Percentiles rank a stretch among this genome's conserved stretches.
Conservation (phyloP, 2,329 filamentous ascomycete genomes). For the Myriangium duriaei region DNA sequence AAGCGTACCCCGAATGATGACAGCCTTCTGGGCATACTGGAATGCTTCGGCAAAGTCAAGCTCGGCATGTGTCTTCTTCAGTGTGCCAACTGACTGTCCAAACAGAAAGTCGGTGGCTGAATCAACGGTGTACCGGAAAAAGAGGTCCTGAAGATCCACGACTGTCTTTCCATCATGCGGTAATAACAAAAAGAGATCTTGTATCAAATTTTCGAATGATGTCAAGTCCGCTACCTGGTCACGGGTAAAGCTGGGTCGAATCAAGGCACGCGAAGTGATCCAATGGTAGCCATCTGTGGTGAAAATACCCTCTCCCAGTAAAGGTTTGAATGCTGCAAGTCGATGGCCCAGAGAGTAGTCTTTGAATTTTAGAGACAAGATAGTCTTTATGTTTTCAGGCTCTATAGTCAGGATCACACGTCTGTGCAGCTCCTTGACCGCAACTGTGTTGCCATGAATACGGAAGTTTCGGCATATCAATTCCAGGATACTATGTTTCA, state of each 20-base stretch:
- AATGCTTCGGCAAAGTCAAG: conserved; percentile 23
- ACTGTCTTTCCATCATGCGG: conserved; percentile 39
- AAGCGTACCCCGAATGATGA: conserved; percentile 11
- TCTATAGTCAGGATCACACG: conserved; percentile 30
- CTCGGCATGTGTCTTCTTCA: conserved; percentile 7
- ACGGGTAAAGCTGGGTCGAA: conserved; percentile 42
- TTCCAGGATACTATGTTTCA: conserved; percentile 4
- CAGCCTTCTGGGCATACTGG: conserved; percentile 19
- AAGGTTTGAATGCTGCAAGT: conserved; percentile 24
- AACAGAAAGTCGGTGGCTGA: conserved; percentile 55
- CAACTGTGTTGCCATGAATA: conserved; percentile 26
- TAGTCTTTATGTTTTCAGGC: conserved; percentile 36
- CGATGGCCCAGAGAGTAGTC: conserved; percentile 32
- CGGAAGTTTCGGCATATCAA: too few species aligned
- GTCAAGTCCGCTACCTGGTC: conserved; percentile 41
- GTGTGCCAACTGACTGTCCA: conserved; percentile 30
- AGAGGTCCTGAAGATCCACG: conserved; percentile 49
- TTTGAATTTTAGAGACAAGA: conserved; percentile 34
- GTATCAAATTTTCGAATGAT: conserved; percentile 49
- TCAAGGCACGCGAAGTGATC: conserved; percentile 29
- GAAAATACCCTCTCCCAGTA: conserved; percentile 33
- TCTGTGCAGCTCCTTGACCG: conserved; percentile 21
- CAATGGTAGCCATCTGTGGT: conserved; percentile 32
- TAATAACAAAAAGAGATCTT: conserved; percentile 44
- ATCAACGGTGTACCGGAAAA: conserved; percentile 53